Conservation (phyloP, 2,329 filamentous ascomycete genomes). For the Pseudogymnoascus sp. region DNA sequence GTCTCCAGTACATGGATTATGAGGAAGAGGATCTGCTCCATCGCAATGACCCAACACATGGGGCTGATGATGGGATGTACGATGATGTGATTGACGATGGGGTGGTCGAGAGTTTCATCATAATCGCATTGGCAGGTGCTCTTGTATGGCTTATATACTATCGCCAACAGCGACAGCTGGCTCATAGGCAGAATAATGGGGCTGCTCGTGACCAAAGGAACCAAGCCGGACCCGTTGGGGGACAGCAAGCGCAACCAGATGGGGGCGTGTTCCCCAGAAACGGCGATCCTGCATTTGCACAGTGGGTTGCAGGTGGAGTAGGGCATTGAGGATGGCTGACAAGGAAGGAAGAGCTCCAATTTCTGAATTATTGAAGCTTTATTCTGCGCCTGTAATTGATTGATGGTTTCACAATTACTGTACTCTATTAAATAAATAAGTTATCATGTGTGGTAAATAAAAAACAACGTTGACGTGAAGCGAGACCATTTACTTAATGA, state of each 20-base stretch:
- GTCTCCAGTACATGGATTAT: slow-evolving; percentile 51
- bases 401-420: background rate
- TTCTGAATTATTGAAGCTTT: background rate
- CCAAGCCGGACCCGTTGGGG: slow-evolving; percentile 19
- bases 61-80: slow-evolving; percentile 46
- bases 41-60: slow-evolving; percentile 49
- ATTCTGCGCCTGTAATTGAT: background rate
- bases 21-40: slow-evolving; percentile 33
- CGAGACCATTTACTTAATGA: background rate
- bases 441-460: background rate
- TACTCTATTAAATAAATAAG: slow-evolving; percentile 1
- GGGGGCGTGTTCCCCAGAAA: slow-evolving; percentile 57
- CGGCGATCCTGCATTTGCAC: slow-evolving; percentile 58
- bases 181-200: slow-evolving; percentile 37
- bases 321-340: slow-evolving; percentile 40
- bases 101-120: slow-evolving; percentile 74
- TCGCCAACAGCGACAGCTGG: slow-evolving; percentile 61
- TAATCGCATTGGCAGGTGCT: slow-evolving; percentile 67
- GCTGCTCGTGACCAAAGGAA: slow-evolving; percentile 30
- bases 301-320: slow-evolving; percentile 58
- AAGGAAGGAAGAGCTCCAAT: background rate
- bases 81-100: slow-evolving; percentile 68
- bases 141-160: slow-evolving; percentile 77
- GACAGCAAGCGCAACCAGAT: slow-evolving; percentile 29
- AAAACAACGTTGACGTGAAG: background rate